A percentile compares a stretch with the other conserved stretches of the same genome.
Evolutionary conservation across 2,329 filamentous ascomycete genomes (phyloP).

Genomic region (Exophiala mesophila): DNA sequence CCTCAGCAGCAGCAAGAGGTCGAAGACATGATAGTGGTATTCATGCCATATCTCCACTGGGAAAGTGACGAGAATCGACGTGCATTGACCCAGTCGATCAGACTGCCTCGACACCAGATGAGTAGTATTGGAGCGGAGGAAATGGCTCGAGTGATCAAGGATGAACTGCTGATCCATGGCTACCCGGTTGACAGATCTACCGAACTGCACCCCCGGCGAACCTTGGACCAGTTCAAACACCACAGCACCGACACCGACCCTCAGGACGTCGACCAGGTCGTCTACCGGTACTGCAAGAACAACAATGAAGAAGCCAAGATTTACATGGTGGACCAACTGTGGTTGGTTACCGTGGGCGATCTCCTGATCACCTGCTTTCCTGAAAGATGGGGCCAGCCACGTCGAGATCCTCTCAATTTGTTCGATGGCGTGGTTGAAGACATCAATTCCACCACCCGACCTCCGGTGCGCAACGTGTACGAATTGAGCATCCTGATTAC

Average conservation of each 20-base stretch:
- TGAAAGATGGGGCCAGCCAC: conserved; percentile 46
- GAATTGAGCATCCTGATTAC: conserved; percentile 61
- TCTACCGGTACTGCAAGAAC: conserved; percentile 52
- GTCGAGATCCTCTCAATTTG: conserved; percentile 53
- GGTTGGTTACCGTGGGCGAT: conserved; percentile 60
- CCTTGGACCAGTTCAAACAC: conserved; percentile 63
- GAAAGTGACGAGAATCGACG: conserved; percentile 53
- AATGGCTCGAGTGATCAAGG: conserved; percentile 26
- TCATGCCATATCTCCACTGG: conserved; percentile 64
- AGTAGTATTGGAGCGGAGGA: conserved; percentile 14
- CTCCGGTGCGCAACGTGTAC: conserved; percentile 56
- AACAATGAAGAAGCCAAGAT: conserved; percentile 31
- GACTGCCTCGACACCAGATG: conserved; percentile 13
- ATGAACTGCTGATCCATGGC: conserved; percentile 46
- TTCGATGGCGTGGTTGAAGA: conserved; percentile 60
- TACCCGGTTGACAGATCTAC: conserved; percentile 43
- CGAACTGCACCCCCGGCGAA: conserved; percentile 56
- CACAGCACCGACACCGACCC: conserved; percentile 54
- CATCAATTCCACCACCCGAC: conserved; percentile 59
- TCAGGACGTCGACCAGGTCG: conserved; percentile 60
- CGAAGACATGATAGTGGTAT: conserved; percentile 26
- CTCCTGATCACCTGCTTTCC: conserved; percentile 58
- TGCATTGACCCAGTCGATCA: conserved; percentile 55
- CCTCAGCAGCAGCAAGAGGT: conserved; percentile 5
- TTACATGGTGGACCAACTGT: conserved; percentile 66